Conservation (phyloP, 2,329 filamentous ascomycete genomes). For the Reticulascus tulasneorum region DNA sequence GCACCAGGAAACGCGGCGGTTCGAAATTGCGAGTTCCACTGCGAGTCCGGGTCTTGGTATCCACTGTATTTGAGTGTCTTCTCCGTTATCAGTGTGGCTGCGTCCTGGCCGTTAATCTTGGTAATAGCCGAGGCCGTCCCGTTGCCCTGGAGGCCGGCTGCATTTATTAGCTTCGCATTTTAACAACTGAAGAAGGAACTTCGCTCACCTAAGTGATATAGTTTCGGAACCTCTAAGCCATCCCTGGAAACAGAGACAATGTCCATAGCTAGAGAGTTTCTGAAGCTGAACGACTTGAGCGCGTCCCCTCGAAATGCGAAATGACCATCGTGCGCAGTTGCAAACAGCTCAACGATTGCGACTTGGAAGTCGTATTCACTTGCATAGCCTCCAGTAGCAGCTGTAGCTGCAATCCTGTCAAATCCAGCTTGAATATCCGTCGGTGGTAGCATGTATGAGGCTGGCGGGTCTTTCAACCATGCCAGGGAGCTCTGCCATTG, state of each 20-base stretch:
- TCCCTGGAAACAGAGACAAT: slow-evolving; percentile 59
- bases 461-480: slow-evolving; percentile 48
- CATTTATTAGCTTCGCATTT: background rate
- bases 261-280: slow-evolving; percentile 23
- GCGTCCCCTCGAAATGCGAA: slow-evolving; percentile 53
- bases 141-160: slow-evolving; percentile 7
- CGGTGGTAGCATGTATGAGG: slow-evolving; percentile 43
- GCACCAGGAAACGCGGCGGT: slow-evolving; percentile 20
- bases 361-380: slow-evolving; percentile 53
- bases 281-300: slow-evolving; percentile 47
- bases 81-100: slow-evolving; percentile 42
- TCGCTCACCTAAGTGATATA: slow-evolving; percentile 46
- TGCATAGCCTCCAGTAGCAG: slow-evolving; percentile 35
- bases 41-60: slow-evolving; percentile 53
- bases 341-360: slow-evolving; percentile 46
- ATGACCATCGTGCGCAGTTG: slow-evolving; percentile 61
- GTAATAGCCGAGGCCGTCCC: slow-evolving; percentile 37
- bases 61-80: slow-evolving; percentile 39
- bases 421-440: slow-evolving; percentile 44
- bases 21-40: slow-evolving; percentile 37
- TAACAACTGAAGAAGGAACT: slow-evolving; percentile 11
- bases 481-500: slow-evolving; percentile 46
- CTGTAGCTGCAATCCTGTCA: slow-evolving; percentile 39
- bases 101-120: slow-evolving; percentile 54
- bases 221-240: slow-evolving; percentile 52